Evolutionary conservation across 768 basidiomycete species (phyloP), one percentile per base, ranked within the genome.

Genomic region (Lactarius indigo): DNA sequence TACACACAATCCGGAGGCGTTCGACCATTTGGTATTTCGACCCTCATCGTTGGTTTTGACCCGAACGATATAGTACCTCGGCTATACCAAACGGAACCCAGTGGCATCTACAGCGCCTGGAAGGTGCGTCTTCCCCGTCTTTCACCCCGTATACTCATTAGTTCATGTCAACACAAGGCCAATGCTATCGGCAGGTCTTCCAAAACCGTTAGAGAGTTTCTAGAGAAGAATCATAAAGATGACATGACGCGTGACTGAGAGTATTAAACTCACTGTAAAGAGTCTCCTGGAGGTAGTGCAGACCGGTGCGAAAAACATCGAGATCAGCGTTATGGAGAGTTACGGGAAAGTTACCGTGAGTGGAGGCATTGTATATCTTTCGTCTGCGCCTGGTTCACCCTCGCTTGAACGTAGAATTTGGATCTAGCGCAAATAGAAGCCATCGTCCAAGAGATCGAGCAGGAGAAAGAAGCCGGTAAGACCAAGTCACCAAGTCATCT

Each of bases 231-330:
- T 72, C 93, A 96, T 78, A 93, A 89, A 72, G 94, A 97, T 69
- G 93, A 92, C 70, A 82, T 97, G 80, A 81, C 85, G 8, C 83
- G 92, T 66, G 94, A 94, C 59, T n/a, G 94, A 97, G 67, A 88
- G 90, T 60, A 91, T 99, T 77, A 97, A 97, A 77, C 80, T 99
- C 57, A 94, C 97, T 0, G 86, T 99, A 69, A 98, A 98, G 81
- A 91, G 90, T 75, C 80, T 99, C 72, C 82, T 99, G 28, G 97
- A 99, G 77, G 96, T 99, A 42, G 97, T 99, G 9, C 97, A 98
- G 79, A 98, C 97, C 2, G 97, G 97, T n/a, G 97, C 97, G 5
- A 98, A 98, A 82, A 99, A 99, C 78, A 98, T 99, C 69, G 97
- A 99, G 77, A 94, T 99, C 72, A 95, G 91, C 68, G 92, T 98